phyloP scores from a whole-genome alignment of 352 stramenopile species.

The Globisporangium megalacanthum region DNA sequence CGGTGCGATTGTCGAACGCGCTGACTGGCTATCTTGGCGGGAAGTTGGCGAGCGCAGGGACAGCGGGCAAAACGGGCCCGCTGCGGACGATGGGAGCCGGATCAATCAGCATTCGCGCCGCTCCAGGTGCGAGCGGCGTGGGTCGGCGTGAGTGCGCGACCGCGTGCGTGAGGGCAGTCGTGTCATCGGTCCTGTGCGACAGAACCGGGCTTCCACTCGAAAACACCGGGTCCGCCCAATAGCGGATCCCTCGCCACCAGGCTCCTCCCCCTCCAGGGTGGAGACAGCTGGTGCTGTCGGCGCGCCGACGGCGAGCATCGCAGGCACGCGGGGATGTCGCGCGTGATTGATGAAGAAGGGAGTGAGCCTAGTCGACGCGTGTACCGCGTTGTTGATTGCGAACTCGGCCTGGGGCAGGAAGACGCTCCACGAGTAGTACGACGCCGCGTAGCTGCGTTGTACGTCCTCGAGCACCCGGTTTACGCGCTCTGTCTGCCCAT shows the following conservation, averaged over 20 bases:
- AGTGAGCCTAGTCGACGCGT: background rate
- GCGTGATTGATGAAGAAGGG: background rate
- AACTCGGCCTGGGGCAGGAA: background rate
- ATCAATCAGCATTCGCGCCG: no score
- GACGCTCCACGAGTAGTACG: background rate
- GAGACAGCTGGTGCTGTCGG: background rate
- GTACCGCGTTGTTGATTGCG: background rate
- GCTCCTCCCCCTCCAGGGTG: background rate
- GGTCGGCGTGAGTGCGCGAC: no score
- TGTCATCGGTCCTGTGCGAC: no score
- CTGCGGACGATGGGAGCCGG: background rate
- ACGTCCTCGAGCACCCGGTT: constrained; percentile 22
- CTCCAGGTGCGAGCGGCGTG: no score
- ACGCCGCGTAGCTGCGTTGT: constrained; percentile 14
- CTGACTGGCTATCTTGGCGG: background rate
- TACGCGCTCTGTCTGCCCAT: constrained; percentile 24
- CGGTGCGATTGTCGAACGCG: no score
- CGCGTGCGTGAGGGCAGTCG: no score
- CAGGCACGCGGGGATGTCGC: background rate
- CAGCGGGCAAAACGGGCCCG: background rate
- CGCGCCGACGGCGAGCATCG: constrained; percentile 9
- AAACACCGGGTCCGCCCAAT: no score
- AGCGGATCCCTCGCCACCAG: no score
- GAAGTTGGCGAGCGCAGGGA: background rate
- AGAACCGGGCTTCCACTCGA: no score